These are phyloP conservation scores for Grosmannia clavigera DNA, from an alignment of 2,329 filamentous ascomycete species.

Conservation along the genomic window DNA sequence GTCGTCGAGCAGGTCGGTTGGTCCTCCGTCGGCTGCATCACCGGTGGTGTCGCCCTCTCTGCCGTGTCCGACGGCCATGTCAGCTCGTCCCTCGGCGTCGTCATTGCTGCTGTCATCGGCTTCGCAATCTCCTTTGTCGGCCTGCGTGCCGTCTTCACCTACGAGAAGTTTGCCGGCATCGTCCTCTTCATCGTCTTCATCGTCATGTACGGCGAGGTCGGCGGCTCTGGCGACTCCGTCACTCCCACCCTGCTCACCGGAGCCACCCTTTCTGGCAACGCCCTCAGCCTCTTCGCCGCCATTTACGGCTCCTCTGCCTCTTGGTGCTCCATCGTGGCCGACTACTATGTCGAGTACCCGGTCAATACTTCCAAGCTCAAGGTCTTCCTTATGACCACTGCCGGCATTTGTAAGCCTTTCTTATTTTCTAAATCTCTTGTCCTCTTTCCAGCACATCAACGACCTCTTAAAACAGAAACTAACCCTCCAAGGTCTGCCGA, in stretches of 20 bases:
- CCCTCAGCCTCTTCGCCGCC: conserved; percentile 30
- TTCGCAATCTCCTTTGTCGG: conserved; percentile 40
- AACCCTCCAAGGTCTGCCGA: conserved; percentile 24
- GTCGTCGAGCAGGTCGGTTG: conserved; percentile 37
- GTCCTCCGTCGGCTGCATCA: conserved; percentile 36
- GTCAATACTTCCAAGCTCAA: conserved; percentile 30
- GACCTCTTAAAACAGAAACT: not conserved
- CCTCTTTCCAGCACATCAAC: no score
- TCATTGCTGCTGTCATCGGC: conserved; percentile 35
- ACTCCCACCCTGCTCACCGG: conserved; percentile 23
- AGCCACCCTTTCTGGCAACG: conserved; percentile 23
- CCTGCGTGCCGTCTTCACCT: conserved; percentile 33
- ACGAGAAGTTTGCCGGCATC: conserved; percentile 38
- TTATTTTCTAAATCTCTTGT: not conserved
- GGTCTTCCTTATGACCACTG: conserved; percentile 33
- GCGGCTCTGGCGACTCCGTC: conserved; percentile 25
- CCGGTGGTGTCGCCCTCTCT: conserved; percentile 34
- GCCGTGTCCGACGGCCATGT: conserved; percentile 32
- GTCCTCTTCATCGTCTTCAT: conserved; percentile 34
- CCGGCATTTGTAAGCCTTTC: conserved; percentile 25
- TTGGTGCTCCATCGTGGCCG: conserved; percentile 32
- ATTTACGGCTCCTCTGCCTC: conserved; percentile 36
- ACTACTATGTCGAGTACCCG: conserved; percentile 35
- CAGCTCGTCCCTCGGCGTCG: conserved; percentile 37
- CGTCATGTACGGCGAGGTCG: conserved; percentile 34